Evolutionary conservation across 1,284 basidiomycete genomes (phyloP).

Genomic region (Ustilago xerochloae): DNA sequence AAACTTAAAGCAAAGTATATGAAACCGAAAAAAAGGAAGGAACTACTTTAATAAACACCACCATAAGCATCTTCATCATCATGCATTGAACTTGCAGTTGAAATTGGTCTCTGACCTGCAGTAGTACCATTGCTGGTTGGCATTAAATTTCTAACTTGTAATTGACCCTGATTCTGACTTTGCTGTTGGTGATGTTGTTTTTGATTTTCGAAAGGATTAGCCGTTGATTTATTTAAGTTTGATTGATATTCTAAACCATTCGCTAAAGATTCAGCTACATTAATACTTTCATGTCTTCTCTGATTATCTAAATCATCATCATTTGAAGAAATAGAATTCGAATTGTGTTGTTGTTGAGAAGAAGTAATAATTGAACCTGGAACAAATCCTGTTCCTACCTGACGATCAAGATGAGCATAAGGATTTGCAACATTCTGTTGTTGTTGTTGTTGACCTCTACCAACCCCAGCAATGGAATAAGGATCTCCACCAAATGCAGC

Average conservation of each 20-base stretch:
- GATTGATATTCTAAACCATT: constrained; percentile 39
- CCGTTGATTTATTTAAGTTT: constrained; percentile 19
- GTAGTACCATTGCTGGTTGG: constrained; percentile 14
- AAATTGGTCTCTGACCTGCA: constrained; percentile 49
- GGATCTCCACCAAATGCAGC: constrained; percentile 59
- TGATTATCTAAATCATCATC: constrained; percentile 15
- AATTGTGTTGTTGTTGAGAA: constrained; percentile 21
- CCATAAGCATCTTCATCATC: constrained; percentile 57
- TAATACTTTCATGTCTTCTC: constrained; percentile 20
- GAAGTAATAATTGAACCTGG: constrained; percentile 9
- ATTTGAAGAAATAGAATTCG: constrained; percentile 22
- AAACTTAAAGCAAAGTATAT: too few species aligned
- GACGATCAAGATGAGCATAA: constrained; percentile 61
- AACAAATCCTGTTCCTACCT: constrained; percentile 8
- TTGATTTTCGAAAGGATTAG: constrained; percentile 18
- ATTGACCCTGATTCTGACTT: constrained; percentile 5
- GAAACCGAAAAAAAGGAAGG: too few species aligned
- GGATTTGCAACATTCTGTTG: constrained; percentile 57
- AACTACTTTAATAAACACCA: constrained; percentile 46
- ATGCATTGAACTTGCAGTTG: constrained; percentile 45
- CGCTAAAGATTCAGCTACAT: constrained; percentile 34
- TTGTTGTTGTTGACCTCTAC: constrained; percentile 32
- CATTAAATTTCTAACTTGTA: constrained; percentile 44
- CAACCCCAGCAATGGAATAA: constrained; percentile 56
- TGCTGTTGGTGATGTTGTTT: constrained; percentile 1